A percentile compares a stretch with the other conserved stretches of the same genome.
Conservation (phyloP, 2,329 filamentous ascomycete species). For the Aureobasidium subglaciale region DNA sequence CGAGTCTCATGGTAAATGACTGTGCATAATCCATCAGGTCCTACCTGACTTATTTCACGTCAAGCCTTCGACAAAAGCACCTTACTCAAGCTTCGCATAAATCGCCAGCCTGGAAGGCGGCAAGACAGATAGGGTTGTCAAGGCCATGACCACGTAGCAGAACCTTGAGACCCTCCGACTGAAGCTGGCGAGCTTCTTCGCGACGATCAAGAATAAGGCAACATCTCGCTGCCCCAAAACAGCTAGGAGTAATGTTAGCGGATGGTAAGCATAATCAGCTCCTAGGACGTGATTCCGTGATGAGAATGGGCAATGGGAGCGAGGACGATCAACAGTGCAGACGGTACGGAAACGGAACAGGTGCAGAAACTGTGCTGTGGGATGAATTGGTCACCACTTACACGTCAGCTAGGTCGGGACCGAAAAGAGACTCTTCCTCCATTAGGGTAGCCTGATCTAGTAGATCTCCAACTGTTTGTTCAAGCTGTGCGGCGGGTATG, state of each 20-base stretch:
- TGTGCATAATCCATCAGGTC: background rate
- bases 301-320: background rate
- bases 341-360: background rate
- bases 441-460: slow-evolving; percentile 19
- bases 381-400: slow-evolving; percentile 6
- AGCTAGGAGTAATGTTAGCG: background rate
- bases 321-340: background rate
- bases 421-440: slow-evolving; percentile 19
- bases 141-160: slow-evolving; percentile 7
- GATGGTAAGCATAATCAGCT: background rate
- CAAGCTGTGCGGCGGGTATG: background rate
- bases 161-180: background rate
- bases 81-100: background rate
- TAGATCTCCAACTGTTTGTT: slow-evolving; percentile 2
- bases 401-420: slow-evolving; percentile 6
- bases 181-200: background rate
- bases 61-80: background rate
- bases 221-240: slow-evolving; percentile 8
- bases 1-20: background rate
- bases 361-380: no score
- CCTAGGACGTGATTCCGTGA: background rate
- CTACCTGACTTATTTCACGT: background rate
- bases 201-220: background rate
- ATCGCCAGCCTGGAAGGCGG: background rate
- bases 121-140: slow-evolving; percentile 4